Evolutionary conservation across 495 filamentous ascomycete species (phyloP).

Genomic region (Penicillium malachiteum): DNA sequence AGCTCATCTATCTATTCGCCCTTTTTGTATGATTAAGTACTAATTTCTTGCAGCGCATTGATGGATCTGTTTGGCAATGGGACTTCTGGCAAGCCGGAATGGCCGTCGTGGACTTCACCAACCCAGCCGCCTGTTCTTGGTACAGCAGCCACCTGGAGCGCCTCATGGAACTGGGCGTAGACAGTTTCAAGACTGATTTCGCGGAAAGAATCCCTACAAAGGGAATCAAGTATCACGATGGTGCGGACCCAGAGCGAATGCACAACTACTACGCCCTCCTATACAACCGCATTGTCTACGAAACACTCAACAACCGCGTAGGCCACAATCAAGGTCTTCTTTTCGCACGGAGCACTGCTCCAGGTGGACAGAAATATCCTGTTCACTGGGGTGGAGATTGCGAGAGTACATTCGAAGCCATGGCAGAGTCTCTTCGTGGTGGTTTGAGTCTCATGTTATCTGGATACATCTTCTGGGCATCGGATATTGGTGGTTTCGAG

Average conservation of each 20-base stretch:
- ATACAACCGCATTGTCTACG: slow-evolving; percentile 70
- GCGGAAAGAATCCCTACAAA: slow-evolving; percentile 67
- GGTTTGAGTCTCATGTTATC: slow-evolving; percentile 63
- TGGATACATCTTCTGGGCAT: slow-evolving; percentile 68
- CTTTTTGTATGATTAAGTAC: neutral
- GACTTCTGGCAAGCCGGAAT: slow-evolving; percentile 75
- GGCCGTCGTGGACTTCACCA: slow-evolving; percentile 73
- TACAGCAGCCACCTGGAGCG: slow-evolving; percentile 54
- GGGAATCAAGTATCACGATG: slow-evolving; percentile 58
- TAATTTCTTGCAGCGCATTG: slow-evolving; percentile 43
- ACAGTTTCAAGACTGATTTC: slow-evolving; percentile 74
- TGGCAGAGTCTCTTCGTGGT: slow-evolving; percentile 72
- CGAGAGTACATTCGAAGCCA: slow-evolving; percentile 68
- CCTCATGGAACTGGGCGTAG: slow-evolving; percentile 64
- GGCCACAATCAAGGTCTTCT: slow-evolving; percentile 60
- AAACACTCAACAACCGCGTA: slow-evolving; percentile 57
- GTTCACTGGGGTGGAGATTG: slow-evolving; percentile 69
- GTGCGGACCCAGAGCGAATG: slow-evolving; percentile 60
- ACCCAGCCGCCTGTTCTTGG: slow-evolving; percentile 64
- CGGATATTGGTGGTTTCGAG: slow-evolving; percentile 74
- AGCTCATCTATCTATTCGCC: too few species aligned
- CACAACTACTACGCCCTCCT: slow-evolving; percentile 74
- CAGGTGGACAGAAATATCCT: slow-evolving; percentile 67
- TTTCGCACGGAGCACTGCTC: slow-evolving; percentile 65
- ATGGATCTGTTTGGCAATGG: slow-evolving; percentile 72